Conservation (phyloP, 2,329 filamentous ascomycete species). For the Sordariomycetes sp. region DNA sequence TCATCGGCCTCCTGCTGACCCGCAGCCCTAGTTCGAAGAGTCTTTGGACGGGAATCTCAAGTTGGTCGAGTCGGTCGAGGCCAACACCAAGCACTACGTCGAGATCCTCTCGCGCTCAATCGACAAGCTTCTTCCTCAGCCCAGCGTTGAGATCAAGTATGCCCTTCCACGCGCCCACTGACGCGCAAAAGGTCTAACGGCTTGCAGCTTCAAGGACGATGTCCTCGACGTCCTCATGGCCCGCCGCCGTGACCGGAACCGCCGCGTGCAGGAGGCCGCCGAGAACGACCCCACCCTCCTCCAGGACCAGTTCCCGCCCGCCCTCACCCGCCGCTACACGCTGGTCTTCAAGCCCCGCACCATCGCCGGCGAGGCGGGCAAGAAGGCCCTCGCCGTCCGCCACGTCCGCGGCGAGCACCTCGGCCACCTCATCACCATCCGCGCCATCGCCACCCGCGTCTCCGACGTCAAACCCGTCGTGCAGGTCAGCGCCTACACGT, state of each 20-base stretch:
- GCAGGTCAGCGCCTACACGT: slow-evolving; percentile 96
- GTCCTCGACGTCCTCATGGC: slow-evolving; percentile 95
- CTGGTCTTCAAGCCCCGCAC: slow-evolving; percentile 90
- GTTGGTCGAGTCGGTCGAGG: slow-evolving; percentile 73
- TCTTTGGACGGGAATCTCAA: slow-evolving; percentile 54
- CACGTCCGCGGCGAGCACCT: slow-evolving; percentile 88
- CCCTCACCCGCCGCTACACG: slow-evolving; percentile 86
- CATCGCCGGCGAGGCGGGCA: slow-evolving; percentile 49
- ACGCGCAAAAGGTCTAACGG: not conserved
- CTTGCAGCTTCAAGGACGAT: slow-evolving; percentile 82
- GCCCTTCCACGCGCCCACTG: slow-evolving; percentile 13
- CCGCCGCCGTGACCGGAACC: slow-evolving; percentile 76
- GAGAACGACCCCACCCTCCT: slow-evolving; percentile 53
- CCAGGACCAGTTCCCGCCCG: slow-evolving; percentile 75
- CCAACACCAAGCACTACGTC: slow-evolving; percentile 89
- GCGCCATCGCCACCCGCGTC: slow-evolving; percentile 87
- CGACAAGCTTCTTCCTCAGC: slow-evolving; percentile 71
- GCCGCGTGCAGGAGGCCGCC: slow-evolving; percentile 54
- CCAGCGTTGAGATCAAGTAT: slow-evolving; percentile 64
- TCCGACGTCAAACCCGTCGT: slow-evolving; percentile 96
- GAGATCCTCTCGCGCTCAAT: slow-evolving; percentile 82
- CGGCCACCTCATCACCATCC: slow-evolving; percentile 83
- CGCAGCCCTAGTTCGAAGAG: slow-evolving; percentile 53
- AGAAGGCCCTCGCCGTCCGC: slow-evolving; percentile 70
- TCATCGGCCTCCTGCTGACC: slow-evolving; percentile 9